A percentile compares a stretch with the other conserved stretches of the same genome.
These are phyloP conservation scores for Solanum ossicruentum DNA, from an alignment of 257 asterid genomes.

Conservation along the genomic window DNA sequence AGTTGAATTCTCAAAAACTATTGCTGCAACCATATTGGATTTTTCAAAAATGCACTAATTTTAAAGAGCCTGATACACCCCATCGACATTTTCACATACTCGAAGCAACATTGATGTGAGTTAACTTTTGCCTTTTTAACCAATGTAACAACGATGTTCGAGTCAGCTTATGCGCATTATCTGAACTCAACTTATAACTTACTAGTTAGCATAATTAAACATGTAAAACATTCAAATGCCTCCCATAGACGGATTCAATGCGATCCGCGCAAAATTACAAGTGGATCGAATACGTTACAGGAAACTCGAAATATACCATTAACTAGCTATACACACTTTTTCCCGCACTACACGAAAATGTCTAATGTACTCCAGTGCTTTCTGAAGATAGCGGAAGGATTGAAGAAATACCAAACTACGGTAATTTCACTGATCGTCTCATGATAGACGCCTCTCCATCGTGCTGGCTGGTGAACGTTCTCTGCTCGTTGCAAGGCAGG, in stretches of 20 bases:
- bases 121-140: no score
- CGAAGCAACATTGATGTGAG: no score
- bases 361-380: neutral
- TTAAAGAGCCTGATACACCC: no score
- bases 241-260: neutral
- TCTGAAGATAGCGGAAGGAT: neutral
- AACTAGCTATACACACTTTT: neutral
- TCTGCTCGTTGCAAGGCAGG: conserved; percentile 2
- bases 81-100: neutral
- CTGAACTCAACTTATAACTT: neutral
- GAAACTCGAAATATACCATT: neutral
- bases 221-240: neutral
- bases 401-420: neutral
- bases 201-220: neutral
- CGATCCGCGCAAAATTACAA: neutral
- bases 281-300: neutral
- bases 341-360: neutral
- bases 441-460: neutral
- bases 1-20: neutral
- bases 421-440: neutral
- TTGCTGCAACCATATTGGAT: no score
- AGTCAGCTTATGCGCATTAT: neutral
- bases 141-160: neutral
- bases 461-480: neutral
- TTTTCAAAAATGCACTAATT: neutral